phyloP scores from a whole-genome alignment of 345 rosid genomes.

The Citrus mangshanensis region DNA sequence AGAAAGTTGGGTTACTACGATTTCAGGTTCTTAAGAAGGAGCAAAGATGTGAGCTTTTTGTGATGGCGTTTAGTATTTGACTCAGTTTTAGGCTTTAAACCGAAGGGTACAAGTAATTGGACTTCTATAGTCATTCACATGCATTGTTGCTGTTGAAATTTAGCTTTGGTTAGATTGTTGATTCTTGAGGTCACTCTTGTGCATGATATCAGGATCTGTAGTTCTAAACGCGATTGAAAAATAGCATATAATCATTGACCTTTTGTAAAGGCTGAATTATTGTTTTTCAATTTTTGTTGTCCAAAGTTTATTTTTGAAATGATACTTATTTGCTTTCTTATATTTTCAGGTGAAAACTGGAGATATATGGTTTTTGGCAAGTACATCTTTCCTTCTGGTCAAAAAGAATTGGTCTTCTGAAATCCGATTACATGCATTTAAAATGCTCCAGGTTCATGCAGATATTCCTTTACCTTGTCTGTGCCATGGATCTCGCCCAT shows the following conservation, averaged over 20 bases:
- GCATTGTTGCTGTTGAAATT: neutral
- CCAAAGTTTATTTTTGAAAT: neutral
- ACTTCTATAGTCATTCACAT: neutral
- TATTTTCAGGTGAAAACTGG: slow-evolving; percentile 71
- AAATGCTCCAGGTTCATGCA: slow-evolving; percentile 83
- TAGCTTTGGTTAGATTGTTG: neutral
- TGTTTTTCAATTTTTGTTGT: neutral
- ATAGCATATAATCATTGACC: neutral
- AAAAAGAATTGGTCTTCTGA: slow-evolving; percentile 84
- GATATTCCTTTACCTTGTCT: slow-evolving; percentile 6
- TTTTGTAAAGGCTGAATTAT: neutral
- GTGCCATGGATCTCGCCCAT: neutral
- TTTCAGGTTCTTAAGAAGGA: neutral
- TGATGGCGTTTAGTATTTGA: neutral
- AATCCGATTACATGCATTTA: slow-evolving; percentile 85
- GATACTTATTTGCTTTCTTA: slow-evolving; percentile 4
- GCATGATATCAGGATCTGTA: neutral
- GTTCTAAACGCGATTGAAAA: neutral
- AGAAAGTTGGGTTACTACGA: neutral
- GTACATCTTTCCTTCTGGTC: slow-evolving; percentile 64
- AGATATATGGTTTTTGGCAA: slow-evolving; percentile 72
- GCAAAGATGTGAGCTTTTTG: neutral
- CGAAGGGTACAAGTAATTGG: neutral
- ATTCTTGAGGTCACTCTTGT: neutral
- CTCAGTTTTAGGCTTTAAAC: neutral